A percentile compares a stretch with the other conserved stretches of the same genome.
Conservation (phyloP, 768 basidiomycete species). For the Rhodotorula graminis region DNA sequence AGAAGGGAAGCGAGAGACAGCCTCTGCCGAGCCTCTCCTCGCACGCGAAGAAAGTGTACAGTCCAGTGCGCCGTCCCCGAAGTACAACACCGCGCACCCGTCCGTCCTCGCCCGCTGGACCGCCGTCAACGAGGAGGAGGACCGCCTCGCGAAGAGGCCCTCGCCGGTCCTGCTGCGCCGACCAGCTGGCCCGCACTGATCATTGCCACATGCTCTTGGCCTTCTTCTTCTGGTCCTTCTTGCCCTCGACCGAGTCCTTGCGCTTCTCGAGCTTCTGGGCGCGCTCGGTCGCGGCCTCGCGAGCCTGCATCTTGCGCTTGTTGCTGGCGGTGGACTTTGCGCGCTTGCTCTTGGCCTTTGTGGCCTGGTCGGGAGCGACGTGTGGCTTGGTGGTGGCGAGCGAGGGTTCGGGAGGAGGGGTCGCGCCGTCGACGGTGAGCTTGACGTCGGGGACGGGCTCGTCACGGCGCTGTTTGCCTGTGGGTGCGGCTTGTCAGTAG, state of each 20-base stretch:
- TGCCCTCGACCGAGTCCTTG: slow-evolving; percentile 3
- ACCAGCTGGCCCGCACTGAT: background rate
- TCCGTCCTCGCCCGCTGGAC: too few relatives aligned
- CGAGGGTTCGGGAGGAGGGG: slow-evolving; percentile 4
- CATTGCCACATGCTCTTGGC: slow-evolving; percentile 21
- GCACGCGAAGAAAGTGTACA: background rate
- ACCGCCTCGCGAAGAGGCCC: too few relatives aligned
- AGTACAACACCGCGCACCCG: background rate
- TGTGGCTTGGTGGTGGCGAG: slow-evolving; percentile 26
- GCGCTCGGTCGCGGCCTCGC: slow-evolving; percentile 20
- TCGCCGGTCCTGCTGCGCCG: too few relatives aligned
- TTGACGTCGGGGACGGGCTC: slow-evolving; percentile 9
- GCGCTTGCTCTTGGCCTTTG: slow-evolving; percentile 20
- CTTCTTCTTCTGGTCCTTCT: slow-evolving; percentile 27
- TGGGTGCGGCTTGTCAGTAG: background rate
- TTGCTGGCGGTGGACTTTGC: slow-evolving; percentile 4
- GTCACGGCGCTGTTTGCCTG: slow-evolving; percentile 9
- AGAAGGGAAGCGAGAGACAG: too few relatives aligned
- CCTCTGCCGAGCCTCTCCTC: too few relatives aligned
- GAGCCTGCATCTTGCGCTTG: slow-evolving; percentile 10
- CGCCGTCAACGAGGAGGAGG: too few relatives aligned
- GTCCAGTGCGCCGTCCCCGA: background rate
- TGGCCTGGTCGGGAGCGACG: slow-evolving; percentile 23
- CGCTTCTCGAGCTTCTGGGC: slow-evolving; percentile 29
- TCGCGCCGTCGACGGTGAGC: background rate